Evolutionary conservation across 805 yeast genomes (phyloP), one percentile per base, ranked within the genome.

Genomic region (Torulaspora franciscae): DNA sequence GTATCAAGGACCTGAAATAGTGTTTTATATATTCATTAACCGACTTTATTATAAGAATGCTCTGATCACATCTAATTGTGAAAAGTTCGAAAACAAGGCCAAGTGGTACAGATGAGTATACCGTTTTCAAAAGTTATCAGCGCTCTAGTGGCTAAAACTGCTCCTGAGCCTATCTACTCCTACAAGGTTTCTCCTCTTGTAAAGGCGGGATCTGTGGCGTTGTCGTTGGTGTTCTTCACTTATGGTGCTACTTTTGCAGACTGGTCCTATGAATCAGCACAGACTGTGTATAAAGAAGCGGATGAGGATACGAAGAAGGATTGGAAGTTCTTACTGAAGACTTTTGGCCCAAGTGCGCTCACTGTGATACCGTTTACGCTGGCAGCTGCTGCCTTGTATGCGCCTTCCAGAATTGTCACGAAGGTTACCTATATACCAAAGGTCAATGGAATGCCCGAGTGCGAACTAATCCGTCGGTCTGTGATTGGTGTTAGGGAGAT

Each of bases 191-290:
- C 50, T 10, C 44, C 38, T 11, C 37, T 51, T 23, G 43, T 60
- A 9, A 56, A 47, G 27, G 32, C 48, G 6, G 61, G 59, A 17
- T 45, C 61, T 2, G 40, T 48, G 43, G 46, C 59, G 1, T 40
- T 60, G 14, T 55, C 67, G 11, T 46, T 54, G 15, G 61, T 59
- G 3, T 53, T 62, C 41, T 27, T 59, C 6, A 42, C 52, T 5
- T 64, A 64, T 43, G 63, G 66, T 13, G 42, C 47, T 11, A 46
- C 65, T 2, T 64, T 57, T 42, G 51, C 55, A 1, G 61, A 62
- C 42, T 57, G 64, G 57, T 50, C 64, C 2, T 50, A 49, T 35
- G 46, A 55, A 8, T 53, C 62, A 26, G 52, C 65, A 8, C 32
- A 37, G 19, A 45, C 43, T 8, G 46, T 49, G 7, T 47, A 43